These are phyloP conservation scores for Ambrosia hybrid DNA, from an alignment of 140 eudicot species.

Conservation along the genomic window DNA sequence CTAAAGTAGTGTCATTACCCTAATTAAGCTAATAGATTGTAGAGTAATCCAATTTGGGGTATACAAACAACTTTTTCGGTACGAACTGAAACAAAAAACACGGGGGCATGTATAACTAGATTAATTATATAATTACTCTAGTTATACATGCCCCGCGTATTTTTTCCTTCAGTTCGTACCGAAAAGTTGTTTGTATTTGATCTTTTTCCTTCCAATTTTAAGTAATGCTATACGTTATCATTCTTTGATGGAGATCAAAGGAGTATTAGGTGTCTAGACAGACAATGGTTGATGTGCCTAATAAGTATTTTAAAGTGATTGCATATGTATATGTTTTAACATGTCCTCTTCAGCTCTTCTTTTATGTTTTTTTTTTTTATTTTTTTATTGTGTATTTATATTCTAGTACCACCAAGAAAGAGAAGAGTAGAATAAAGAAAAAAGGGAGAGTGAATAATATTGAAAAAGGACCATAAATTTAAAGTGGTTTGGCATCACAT, in stretches of 20 bases:
- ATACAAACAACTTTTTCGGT: no score
- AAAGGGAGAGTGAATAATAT: slow-evolving; percentile 3
- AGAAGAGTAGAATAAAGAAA: slow-evolving; percentile 1
- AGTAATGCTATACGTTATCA: neutral
- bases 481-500: slow-evolving; percentile 31
- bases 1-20: neutral
- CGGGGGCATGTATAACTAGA: no score
- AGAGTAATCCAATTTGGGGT: neutral
- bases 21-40: neutral
- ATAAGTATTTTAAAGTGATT: slow-evolving; percentile 8
- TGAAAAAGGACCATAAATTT: slow-evolving; percentile 19
- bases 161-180: no score
- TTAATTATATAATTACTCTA: no score
- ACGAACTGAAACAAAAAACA: no score
- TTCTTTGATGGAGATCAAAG: slow-evolving; percentile 12
- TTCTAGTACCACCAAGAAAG: slow-evolving; percentile 26
- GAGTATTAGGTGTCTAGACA: slow-evolving; percentile 8
- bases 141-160: no score
- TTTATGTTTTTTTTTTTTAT: neutral
- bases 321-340: slow-evolving; percentile 20
- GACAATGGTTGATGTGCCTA: slow-evolving; percentile 15
- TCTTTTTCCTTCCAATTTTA: no score
- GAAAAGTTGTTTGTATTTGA: no score
- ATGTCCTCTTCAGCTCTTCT: slow-evolving; percentile 6
- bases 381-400: slow-evolving; percentile 1